These are phyloP conservation scores for Apiotrichum veenhuisii DNA, from an alignment of 1,284 basidiomycete genomes.

Conservation along the genomic window DNA sequence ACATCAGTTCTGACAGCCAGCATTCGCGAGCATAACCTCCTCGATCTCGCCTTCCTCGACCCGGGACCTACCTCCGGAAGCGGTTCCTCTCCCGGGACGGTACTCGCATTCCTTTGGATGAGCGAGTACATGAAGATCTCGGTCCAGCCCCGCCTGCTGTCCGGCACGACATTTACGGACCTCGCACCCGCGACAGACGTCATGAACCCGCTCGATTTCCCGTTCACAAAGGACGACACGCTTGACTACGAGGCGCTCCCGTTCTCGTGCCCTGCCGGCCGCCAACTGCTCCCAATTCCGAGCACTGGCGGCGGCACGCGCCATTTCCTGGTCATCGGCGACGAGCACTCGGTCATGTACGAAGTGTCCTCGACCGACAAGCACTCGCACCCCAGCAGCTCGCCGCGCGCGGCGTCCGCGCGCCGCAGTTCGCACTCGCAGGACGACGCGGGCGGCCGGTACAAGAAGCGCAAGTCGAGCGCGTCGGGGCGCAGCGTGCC, in stretches of 20 bases:
- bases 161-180: slow-evolving; percentile 52
- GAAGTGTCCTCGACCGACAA: background rate
- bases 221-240: slow-evolving; percentile 10
- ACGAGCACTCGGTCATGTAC: slow-evolving; percentile 44
- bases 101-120: slow-evolving; percentile 60
- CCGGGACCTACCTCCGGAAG: slow-evolving; percentile 23
- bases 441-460: slow-evolving; percentile 32
- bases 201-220: slow-evolving; percentile 52
- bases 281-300: slow-evolving; percentile 32
- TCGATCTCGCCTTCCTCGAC: slow-evolving; percentile 66
- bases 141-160: slow-evolving; percentile 61
- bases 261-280: slow-evolving; percentile 43
- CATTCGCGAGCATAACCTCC: slow-evolving; percentile 68
- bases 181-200: slow-evolving; percentile 54
- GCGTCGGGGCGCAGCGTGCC: slow-evolving; percentile 23
- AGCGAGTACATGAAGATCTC: slow-evolving; percentile 52
- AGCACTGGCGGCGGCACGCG: slow-evolving; percentile 4
- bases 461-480: slow-evolving; percentile 42
- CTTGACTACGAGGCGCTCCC: slow-evolving; percentile 42
- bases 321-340: slow-evolving; percentile 38
- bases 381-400: background rate
- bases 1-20: slow-evolving; percentile 49
- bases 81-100: slow-evolving; percentile 22
- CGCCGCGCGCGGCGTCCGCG: slow-evolving; percentile 29
- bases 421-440: slow-evolving; percentile 32